Evolutionary conservation across 164 flowering plant species (phyloP), one percentile per base, ranked within the genome.

Genomic region (Kalanchoe fedtschenkoi): DNA sequence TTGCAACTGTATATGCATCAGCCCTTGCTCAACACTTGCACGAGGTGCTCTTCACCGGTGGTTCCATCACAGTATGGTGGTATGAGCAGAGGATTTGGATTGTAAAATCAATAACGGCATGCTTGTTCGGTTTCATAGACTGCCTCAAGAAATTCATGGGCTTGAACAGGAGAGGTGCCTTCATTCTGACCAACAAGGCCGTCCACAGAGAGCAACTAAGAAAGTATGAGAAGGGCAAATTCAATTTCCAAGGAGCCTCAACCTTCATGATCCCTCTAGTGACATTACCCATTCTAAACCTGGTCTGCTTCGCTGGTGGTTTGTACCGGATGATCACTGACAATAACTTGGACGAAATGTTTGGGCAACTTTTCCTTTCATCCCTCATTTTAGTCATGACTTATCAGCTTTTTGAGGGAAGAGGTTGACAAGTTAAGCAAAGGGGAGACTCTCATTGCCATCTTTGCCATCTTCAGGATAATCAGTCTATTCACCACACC

Each of bases 1-100:
- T 69, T 26, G 17, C 47, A n/a, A 55, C 59, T 11, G 26, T 66
- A 3, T 69, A 57, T 51, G 4, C 65, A 8, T 76, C 77, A 0
- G 30, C 68, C 0, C 67, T 69, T 26, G 3, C 26, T 30, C 66
- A 68, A 55, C 67, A 74, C 37, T 11, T 76, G 5, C 21, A 16
- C 3, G 82, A 76, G 41, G 73, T 73, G 2, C 28, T 71, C n/a
- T 22, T 34, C 0, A 51, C 35, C 16, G 77, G 72, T 16, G 71
- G 69, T 4, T 42, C 72, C 15, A 16, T 78, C 11, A 39, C 21
- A 11, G 19, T 68, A 51, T 75, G 74, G 72, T 55, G 63, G 65
- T 69, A 67, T 54, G 79, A 70, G 35, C 60, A 39, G 35, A 65
- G 77, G 33, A 64, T 42, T 15, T 42, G 46, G 46, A 1, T 42